Evolutionary conservation across 1,284 basidiomycete genomes (phyloP).

Genomic region (Trametes pubescens): DNA sequence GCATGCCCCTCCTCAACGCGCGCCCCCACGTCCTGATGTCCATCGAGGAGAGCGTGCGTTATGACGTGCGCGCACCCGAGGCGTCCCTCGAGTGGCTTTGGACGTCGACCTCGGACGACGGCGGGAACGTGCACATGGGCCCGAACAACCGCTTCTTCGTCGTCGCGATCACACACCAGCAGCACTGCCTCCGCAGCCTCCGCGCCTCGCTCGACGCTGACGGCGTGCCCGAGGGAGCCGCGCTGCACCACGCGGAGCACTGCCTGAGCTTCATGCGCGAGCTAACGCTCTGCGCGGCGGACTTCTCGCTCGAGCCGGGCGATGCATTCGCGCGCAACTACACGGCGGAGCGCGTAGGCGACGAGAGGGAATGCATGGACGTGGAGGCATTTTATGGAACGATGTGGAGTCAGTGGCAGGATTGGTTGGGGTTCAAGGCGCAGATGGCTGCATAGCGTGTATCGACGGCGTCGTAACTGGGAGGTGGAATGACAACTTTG

Average conservation of each 20-base stretch:
- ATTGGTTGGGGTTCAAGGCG: constrained; percentile 24
- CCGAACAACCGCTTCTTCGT: constrained; percentile 36
- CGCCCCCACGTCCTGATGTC: constrained; percentile 19
- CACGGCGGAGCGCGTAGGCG: constrained; percentile 21
- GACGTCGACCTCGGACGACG: constrained; percentile 27
- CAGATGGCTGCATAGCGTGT: background rate
- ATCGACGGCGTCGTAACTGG: too few species aligned
- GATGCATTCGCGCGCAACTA: constrained; percentile 28
- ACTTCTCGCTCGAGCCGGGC: constrained; percentile 45
- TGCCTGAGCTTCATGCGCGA: constrained; percentile 43
- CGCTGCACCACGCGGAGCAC: constrained; percentile 25
- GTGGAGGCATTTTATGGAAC: constrained; percentile 27
- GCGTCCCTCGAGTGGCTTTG: constrained; percentile 31
- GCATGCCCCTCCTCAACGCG: constrained; percentile 11
- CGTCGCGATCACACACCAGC: constrained; percentile 35
- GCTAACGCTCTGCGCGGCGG: constrained; percentile 44
- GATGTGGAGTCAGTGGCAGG: constrained; percentile 32
- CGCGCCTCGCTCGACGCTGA: constrained; percentile 27
- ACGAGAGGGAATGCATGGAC: constrained; percentile 26
- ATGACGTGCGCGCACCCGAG: constrained; percentile 19
- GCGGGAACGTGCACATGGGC: constrained; percentile 36
- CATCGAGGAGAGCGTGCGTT: constrained; percentile 33
- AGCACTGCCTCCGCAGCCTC: constrained; percentile 37
- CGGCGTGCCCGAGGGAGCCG: constrained; percentile 13
- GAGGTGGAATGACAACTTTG: too few species aligned